These are phyloP conservation scores for Pistacia integerrima DNA, from an alignment of 345 rosid species.

Conservation along the genomic window DNA sequence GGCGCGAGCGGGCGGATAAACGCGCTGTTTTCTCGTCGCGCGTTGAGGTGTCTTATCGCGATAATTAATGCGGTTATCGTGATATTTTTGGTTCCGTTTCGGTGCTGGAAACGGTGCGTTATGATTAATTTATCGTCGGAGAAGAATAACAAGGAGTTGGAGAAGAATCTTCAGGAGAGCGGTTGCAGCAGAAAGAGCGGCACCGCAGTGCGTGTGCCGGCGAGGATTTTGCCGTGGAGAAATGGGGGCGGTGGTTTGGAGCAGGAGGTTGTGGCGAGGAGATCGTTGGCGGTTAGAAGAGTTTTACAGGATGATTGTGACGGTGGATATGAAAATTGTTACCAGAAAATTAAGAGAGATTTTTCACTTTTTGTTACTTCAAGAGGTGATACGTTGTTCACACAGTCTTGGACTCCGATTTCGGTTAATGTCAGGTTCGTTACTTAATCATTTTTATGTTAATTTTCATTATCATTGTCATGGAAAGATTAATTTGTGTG, in stretches of 20 bases:
- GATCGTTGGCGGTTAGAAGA: constrained; percentile 63
- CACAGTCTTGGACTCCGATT: constrained; percentile 78
- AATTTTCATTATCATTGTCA: background rate
- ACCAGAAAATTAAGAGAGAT: constrained; percentile 33
- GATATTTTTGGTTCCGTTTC: constrained; percentile 58
- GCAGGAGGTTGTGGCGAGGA: constrained; percentile 62
- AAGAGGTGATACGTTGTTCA: constrained; percentile 76
- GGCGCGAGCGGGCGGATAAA: constrained; percentile 84
- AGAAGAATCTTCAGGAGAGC: constrained; percentile 5
- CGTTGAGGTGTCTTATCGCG: constrained; percentile 43
- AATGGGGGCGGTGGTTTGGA: constrained; percentile 42
- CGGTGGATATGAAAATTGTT: background rate
- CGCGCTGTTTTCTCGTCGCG: constrained; percentile 60
- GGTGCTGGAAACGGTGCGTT: constrained; percentile 34
- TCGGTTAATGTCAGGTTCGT: constrained; percentile 53
- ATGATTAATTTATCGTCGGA: constrained; percentile 25
- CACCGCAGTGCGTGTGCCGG: constrained; percentile 46
- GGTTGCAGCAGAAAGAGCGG: constrained; percentile 18
- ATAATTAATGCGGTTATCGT: constrained; percentile 49
- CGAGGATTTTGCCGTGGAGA: constrained; percentile 56
- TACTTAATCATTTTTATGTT: background rate
- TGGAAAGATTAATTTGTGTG: background rate
- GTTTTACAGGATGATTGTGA: constrained; percentile 60
- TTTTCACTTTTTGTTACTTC: constrained; percentile 50
- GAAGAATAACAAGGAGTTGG: constrained; percentile 49